Base-by-base conservation (phyloP, 768 basidiomycete genomes). In the Harrya chromipes region DNA sequence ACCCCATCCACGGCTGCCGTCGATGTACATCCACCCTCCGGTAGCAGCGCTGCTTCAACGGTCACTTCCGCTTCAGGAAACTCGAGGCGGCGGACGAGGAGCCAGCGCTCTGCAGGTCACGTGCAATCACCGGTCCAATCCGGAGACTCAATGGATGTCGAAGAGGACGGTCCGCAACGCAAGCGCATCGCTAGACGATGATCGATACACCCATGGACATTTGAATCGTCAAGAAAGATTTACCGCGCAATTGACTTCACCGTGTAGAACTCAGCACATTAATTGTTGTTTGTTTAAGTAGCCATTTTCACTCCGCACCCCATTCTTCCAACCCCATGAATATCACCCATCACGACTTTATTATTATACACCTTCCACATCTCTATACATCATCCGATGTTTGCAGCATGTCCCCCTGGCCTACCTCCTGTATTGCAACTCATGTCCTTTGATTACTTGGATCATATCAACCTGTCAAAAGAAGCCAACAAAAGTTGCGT, bases 101-200 rank as follows among this genome's bases (percentile, higher is more conserved):
- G 80, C 53, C 64, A 67, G 45, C 74, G 76, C 24, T 66, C 69
- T 21, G 44, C 59, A 1, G 58, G 72, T 68, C 54, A 60, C 59
- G 40, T 72, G 72, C 64, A 74, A 67, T 34, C 72, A 61, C 66
- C 74, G 60, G 53, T 67, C 67, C 54, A 74, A 68, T 38, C 65
- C 45, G 59, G 68, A 21, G 79, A 80, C 42, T 79, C 77, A 52
- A 88, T 89, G 80, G 86, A 90, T 36, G 73, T 89, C 16, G 88
- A 90, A 57, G 88, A 90, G 45, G 86, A 87, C 13, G 77, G 77
- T 14, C 76, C 87, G 47, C 87, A 90, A 61, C 73, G 88, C 60
- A 90, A 90, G 62, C 77, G 88, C 40, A 77, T 86, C 29, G 76
- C 85, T 10, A 74, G 87, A 59, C 74, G 87, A 54, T 89, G 46